Base-by-base conservation (phyloP, 352 stramenopile species). In the Pythium sp. region DNA sequence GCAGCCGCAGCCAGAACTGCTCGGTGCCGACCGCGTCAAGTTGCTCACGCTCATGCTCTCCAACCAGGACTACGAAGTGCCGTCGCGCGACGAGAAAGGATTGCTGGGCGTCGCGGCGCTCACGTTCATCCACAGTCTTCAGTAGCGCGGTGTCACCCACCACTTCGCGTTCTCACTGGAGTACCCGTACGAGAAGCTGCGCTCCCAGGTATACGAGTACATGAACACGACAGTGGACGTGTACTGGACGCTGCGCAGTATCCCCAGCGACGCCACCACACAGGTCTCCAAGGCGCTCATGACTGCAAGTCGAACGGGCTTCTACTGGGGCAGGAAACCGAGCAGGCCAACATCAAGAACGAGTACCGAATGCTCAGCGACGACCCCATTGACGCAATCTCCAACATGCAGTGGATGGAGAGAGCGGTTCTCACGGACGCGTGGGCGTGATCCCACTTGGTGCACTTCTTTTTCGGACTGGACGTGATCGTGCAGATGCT, bases 381-480 rank as follows among this genome's bases (percentile, higher is more conserved):
- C 36, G 41, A 59, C 38, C 38, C 55, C 18, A 20, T 64, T 15
- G 30, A 51, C 20, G 34, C 43, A 1, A 36, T 64, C 15, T 28
- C 46, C 28, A 43, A 63, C 15, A 55, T 51, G 57, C 11, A 60
- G 11, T 70, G 32, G 24, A 26, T 4, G 2, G 47, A 57, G 15
- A 15, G 46, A 5, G 34, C 65, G 2, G 47, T 70, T 24, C 43
- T 75, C 6, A 53, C 11, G 8, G 65, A 75, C 53, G 32, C 53
- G 8, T 75, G 70, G 65, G 61, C 70, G 9, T 75, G 69, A 60
- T 8, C 28, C 0, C 79, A 84, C 20, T 59, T 76, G 7, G 28
- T 81, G 14, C 75, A 80, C 14, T 59, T 71, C 9, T 46, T 78
- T 9, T 73, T 86, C 6, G 78, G 74, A 14, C 22, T 77, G 12